Evolutionary conservation across 495 filamentous ascomycete genomes (phyloP).

Genomic region (Tetracladium marchalianum): DNA sequence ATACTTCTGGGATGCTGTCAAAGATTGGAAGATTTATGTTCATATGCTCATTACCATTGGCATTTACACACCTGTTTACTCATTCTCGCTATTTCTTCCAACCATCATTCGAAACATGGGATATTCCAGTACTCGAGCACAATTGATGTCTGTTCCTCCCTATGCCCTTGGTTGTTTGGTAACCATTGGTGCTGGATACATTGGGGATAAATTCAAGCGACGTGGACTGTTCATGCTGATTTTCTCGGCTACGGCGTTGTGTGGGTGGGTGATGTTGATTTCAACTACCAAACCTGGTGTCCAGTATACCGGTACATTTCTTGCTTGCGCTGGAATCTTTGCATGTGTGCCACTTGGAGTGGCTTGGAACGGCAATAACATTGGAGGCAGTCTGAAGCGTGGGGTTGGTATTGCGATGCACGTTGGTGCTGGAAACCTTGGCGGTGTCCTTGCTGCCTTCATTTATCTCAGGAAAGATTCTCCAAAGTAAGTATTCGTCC

Average conservation of each 20-base stretch:
- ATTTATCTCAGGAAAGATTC: slow-evolving; percentile 48
- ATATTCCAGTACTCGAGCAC: slow-evolving; percentile 14
- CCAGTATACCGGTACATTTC: slow-evolving; percentile 74
- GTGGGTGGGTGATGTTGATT: slow-evolving; percentile 72
- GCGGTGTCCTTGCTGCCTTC: slow-evolving; percentile 58
- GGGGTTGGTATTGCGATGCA: slow-evolving; percentile 72
- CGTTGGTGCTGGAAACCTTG: slow-evolving; percentile 68
- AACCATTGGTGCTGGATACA: slow-evolving; percentile 35
- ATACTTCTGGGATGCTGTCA: slow-evolving; percentile 40
- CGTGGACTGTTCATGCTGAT: slow-evolving; percentile 59
- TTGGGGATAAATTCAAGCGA: slow-evolving; percentile 41
- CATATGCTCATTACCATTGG: slow-evolving; percentile 31
- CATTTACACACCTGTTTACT: slow-evolving; percentile 3
- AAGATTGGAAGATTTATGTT: slow-evolving; percentile 3
- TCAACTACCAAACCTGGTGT: slow-evolving; percentile 46
- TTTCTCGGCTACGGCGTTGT: slow-evolving; percentile 56
- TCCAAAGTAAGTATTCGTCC: slow-evolving; percentile 40
- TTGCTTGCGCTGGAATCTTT: slow-evolving; percentile 66
- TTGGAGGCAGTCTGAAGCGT: slow-evolving; percentile 68
- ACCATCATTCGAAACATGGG: slow-evolving; percentile 17
- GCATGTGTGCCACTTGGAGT: slow-evolving; percentile 63
- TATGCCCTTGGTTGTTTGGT: slow-evolving; percentile 14
- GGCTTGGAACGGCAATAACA: slow-evolving; percentile 76
- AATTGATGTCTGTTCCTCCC: slow-evolving; percentile 15
- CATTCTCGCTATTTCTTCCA: slow-evolving; percentile 11